Evolutionary conservation across 2,329 filamentous ascomycete genomes (phyloP).

Genomic region (Didymella lethalis): DNA sequence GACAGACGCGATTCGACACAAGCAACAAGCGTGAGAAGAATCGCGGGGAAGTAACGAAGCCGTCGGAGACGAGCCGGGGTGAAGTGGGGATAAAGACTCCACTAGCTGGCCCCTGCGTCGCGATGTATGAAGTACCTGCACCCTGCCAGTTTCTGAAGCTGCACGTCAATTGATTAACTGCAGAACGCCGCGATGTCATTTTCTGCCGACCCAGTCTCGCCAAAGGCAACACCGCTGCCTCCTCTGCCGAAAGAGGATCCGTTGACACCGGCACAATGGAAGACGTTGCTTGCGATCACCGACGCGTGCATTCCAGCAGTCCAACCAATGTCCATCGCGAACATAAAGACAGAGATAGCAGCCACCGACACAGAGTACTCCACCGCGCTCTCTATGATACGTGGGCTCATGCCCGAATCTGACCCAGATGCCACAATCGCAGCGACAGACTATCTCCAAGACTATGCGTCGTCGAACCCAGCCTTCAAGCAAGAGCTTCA

Average conservation of each 20-base stretch:
- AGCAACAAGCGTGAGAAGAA: neutral
- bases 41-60: constrained; percentile 12
- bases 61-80: neutral
- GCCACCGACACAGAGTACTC: constrained; percentile 62
- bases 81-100: constrained; percentile 13
- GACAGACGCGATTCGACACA: neutral
- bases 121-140: neutral
- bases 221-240: constrained; percentile 55
- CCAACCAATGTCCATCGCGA: constrained; percentile 50
- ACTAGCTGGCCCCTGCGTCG: constrained; percentile 10
- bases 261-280: constrained; percentile 65
- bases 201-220: constrained; percentile 40
- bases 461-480: constrained; percentile 61
- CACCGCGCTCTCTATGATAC: constrained; percentile 51
- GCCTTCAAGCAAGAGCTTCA: constrained; percentile 62
- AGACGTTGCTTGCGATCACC: constrained; percentile 63
- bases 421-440: constrained; percentile 50
- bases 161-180: neutral
- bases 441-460: constrained; percentile 62
- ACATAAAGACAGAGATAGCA: constrained; percentile 53
- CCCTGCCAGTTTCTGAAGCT: neutral
- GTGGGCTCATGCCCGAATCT: constrained; percentile 33
- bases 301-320: constrained; percentile 69
- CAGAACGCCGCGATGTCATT: constrained; percentile 25
- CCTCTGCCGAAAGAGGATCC: constrained; percentile 57